These are phyloP conservation scores for Cytospora chrysosperma DNA, from an alignment of 2,329 filamentous ascomycete species.

Conservation along the genomic window DNA sequence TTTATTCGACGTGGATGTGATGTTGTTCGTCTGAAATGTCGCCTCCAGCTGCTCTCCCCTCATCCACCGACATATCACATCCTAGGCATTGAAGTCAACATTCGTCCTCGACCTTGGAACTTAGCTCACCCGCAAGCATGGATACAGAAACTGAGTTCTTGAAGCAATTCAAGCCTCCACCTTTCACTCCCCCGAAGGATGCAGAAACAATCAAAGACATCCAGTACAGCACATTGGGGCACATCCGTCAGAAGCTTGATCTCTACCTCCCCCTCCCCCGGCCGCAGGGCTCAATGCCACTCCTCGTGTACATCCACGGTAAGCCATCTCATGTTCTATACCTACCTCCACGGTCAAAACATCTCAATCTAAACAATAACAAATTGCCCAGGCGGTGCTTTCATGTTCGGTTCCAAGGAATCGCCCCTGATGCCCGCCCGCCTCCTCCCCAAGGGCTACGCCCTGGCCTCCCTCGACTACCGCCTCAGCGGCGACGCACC, in stretches of 20 bases:
- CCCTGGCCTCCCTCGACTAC: conserved; percentile 22
- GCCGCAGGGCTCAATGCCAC: conserved; percentile 1
- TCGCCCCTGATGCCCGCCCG: conserved; percentile 17
- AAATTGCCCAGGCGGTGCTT: conserved; percentile 16
- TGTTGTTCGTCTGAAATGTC: too few species aligned
- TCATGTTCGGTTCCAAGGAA: conserved; percentile 22
- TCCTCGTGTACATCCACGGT: conserved; percentile 24
- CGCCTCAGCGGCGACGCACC: conserved; percentile 23
- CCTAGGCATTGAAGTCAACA: background rate
- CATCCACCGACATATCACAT: background rate
- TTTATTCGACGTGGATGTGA: background rate
- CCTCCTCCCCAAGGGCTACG: conserved; percentile 17
- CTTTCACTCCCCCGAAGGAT: conserved; percentile 18
- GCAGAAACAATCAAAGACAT: conserved; percentile 18
- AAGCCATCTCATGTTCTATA: too few species aligned
- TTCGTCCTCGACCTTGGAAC: too few species aligned
- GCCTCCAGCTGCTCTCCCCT: too few species aligned
- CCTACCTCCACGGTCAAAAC: too few species aligned
- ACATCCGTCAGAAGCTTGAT: conserved; percentile 20
- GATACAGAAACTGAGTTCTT: background rate
- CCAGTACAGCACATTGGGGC: conserved; percentile 18
- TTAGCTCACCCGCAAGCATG: background rate
- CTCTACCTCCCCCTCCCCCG: conserved; percentile 19
- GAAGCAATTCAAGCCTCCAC: conserved; percentile 6
- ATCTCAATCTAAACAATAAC: too few species aligned